Evolutionary conservation across 2,329 filamentous ascomycete genomes (phyloP).

Genomic region (Trichoderma sp.): DNA sequence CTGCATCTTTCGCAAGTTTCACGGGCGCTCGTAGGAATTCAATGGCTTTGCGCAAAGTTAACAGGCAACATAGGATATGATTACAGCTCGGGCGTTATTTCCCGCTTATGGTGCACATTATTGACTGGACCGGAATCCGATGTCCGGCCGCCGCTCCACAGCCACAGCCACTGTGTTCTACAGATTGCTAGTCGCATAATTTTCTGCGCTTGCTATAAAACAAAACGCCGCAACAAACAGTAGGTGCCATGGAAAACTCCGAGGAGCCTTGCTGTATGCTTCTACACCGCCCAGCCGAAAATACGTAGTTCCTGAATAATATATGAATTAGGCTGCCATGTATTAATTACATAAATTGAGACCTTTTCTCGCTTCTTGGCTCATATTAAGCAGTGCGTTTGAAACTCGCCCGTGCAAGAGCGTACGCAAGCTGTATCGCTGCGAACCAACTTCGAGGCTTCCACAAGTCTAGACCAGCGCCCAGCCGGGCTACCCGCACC

Average conservation of each 20-base stretch:
- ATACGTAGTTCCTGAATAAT: background rate
- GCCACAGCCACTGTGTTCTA: background rate
- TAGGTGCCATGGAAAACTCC: too few relatives aligned
- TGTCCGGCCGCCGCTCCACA: background rate
- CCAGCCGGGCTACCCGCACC: background rate
- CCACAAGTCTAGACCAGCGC: constrained; percentile 1
- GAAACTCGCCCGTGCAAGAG: background rate
- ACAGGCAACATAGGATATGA: background rate
- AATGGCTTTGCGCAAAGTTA: background rate
- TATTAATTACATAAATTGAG: too few relatives aligned
- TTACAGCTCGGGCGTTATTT: background rate
- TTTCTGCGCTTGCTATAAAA: too few relatives aligned
- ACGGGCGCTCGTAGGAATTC: background rate
- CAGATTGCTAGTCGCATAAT: too few relatives aligned
- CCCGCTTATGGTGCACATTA: background rate
- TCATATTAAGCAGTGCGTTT: background rate
- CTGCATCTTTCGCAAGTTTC: background rate
- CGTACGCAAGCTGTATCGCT: background rate
- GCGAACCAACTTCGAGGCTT: background rate
- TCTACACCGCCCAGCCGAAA: too few relatives aligned
- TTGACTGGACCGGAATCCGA: background rate
- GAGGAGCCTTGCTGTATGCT: too few relatives aligned
- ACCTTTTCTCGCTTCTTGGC: background rate
- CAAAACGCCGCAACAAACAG: too few relatives aligned
- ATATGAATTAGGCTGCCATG: background rate